A percentile compares a stretch with the other conserved stretches of the same genome.
Evolutionary conservation across 1,284 basidiomycete species (phyloP).

Genomic region (Irpex sp.): DNA sequence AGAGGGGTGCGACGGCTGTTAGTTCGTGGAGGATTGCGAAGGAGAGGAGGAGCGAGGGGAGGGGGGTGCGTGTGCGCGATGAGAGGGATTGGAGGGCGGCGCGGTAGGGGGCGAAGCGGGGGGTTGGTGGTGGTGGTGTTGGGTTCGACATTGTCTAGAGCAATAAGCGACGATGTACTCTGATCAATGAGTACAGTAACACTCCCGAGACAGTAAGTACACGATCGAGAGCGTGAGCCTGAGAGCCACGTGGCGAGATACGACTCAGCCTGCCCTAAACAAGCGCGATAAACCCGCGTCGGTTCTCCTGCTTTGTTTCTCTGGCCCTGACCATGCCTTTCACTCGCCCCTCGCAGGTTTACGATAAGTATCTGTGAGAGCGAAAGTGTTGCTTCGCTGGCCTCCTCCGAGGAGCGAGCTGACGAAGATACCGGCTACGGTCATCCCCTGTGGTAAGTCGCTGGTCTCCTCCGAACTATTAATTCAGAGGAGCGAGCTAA

Average conservation of each 20-base stretch:
- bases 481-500: too few relatives aligned
- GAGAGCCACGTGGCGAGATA: neutral
- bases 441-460: neutral
- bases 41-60: slow-evolving; percentile 75
- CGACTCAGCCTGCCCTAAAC: neutral
- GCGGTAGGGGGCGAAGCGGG: slow-evolving; percentile 40
- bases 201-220: too few relatives aligned
- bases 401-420: too few relatives aligned
- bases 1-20: slow-evolving; percentile 78
- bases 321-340: neutral
- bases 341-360: neutral
- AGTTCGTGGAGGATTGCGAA: slow-evolving; percentile 87
- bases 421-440: too few relatives aligned
- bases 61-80: slow-evolving; percentile 62
- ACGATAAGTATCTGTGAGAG: too few relatives aligned
- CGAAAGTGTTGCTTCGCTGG: neutral
- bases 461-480: neutral
- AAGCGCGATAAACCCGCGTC: neutral
- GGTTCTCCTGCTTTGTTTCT: neutral
- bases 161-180: too few relatives aligned
- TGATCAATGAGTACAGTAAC: too few relatives aligned
- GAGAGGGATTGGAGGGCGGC: slow-evolving; percentile 54
- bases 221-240: too few relatives aligned
- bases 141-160: too few relatives aligned
- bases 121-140: neutral